These are phyloP conservation scores for Cyberlindnera bimundalis DNA, from an alignment of 805 yeast species.

Conservation along the genomic window DNA sequence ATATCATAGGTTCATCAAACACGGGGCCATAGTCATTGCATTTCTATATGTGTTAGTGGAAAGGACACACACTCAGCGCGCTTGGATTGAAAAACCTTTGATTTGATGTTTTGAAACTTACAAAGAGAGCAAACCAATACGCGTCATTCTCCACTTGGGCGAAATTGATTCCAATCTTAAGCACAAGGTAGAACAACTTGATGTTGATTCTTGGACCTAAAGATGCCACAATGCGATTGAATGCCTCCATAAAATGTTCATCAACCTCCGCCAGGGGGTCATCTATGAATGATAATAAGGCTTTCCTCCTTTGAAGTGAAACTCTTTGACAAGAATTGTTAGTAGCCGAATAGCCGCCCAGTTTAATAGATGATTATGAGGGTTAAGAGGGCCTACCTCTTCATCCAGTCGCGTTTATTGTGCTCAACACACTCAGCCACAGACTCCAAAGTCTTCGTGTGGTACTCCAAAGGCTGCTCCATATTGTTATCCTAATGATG, in stretches of 20 bases:
- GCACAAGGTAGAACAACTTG: constrained; percentile 20
- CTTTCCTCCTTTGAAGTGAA: constrained; percentile 5
- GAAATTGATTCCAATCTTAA: constrained; percentile 25
- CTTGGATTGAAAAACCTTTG: no score
- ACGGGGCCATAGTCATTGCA: constrained; percentile 22
- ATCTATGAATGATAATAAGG: constrained; percentile 12
- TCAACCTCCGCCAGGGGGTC: constrained; percentile 9
- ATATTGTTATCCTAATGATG: neutral
- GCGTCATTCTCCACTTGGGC: constrained; percentile 15
- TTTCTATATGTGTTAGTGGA: no score
- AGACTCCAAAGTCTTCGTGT: constrained; percentile 8
- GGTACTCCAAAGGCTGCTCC: constrained; percentile 10
- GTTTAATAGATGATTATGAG: neutral
- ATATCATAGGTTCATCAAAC: constrained; percentile 17
- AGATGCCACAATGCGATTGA: constrained; percentile 11
- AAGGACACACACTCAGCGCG: no score
- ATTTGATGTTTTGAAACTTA: neutral
- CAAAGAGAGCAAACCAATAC: constrained; percentile 25
- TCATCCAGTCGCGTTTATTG: constrained; percentile 2
- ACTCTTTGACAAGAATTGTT: constrained; percentile 6
- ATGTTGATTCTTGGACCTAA: constrained; percentile 16
- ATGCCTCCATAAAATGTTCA: constrained; percentile 12
- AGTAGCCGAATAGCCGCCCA: constrained; percentile 14
- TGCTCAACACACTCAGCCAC: constrained; percentile 5
- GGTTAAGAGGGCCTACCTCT: constrained; percentile 2